phyloP scores from a whole-genome alignment of 495 filamentous ascomycete species.

The Eremomyces bilateralis region DNA sequence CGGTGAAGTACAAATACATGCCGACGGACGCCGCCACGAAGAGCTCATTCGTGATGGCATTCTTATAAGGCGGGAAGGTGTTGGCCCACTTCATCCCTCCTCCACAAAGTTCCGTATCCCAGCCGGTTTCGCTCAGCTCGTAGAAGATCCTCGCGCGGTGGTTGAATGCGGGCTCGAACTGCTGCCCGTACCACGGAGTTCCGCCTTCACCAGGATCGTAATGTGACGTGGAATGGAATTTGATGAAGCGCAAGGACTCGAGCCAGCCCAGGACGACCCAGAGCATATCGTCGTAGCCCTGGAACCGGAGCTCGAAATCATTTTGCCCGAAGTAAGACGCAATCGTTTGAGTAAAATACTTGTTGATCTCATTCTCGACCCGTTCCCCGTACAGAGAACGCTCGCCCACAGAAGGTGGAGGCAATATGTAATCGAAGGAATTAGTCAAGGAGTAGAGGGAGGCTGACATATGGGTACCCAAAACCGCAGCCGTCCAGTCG shows the following conservation, averaged over 20 bases:
- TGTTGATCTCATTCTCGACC: conserved; percentile 54
- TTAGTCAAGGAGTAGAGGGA: conserved; percentile 39
- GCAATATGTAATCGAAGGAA: conserved; percentile 12
- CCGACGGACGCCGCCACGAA: conserved; percentile 62
- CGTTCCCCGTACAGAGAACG: conserved; percentile 25
- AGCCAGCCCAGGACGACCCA: conserved; percentile 95
- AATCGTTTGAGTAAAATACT: conserved; percentile 55
- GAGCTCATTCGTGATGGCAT: conserved; percentile 90
- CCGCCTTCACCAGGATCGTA: neutral
- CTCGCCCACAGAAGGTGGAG: conserved; percentile 11
- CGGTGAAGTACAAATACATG: conserved; percentile 86
- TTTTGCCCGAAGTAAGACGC: conserved; percentile 80
- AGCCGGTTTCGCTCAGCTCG: conserved; percentile 54
- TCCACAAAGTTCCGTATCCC: conserved; percentile 62
- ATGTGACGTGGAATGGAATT: conserved; percentile 29
- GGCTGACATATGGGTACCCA: conserved; percentile 59
- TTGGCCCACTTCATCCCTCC: conserved; percentile 94
- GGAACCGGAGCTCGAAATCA: conserved; percentile 44
- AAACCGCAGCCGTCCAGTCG: conserved; percentile 85
- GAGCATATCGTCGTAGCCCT: conserved; percentile 91
- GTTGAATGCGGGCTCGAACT: conserved; percentile 61
- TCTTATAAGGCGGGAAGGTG: conserved; percentile 69
- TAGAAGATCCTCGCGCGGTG: conserved; percentile 82
- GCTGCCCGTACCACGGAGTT: conserved; percentile 43
- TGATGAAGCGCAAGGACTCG: conserved; percentile 55